These are phyloP conservation scores for Evernia prunastri DNA, from an alignment of 495 filamentous ascomycete genomes.

Conservation along the genomic window DNA sequence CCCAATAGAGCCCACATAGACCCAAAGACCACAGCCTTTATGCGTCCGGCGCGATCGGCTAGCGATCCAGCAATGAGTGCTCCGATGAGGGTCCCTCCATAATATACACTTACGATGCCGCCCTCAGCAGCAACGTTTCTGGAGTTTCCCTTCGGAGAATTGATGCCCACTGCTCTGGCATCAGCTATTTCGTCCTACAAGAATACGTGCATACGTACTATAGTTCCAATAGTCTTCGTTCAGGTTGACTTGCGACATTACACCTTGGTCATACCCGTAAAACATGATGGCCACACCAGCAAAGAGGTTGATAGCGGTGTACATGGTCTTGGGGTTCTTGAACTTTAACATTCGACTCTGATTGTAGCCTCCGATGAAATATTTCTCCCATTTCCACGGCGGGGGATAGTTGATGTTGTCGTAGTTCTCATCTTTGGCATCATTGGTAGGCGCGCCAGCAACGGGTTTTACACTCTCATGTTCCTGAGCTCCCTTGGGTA, in stretches of 20 bases:
- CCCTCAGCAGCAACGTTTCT: slow-evolving; percentile 32
- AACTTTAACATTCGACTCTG: slow-evolving; percentile 28
- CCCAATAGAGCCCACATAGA: slow-evolving; percentile 49
- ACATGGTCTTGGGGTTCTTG: slow-evolving; percentile 29
- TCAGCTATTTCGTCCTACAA: not conserved
- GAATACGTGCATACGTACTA: slow-evolving; percentile 2
- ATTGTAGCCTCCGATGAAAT: slow-evolving; percentile 25
- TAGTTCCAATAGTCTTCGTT: slow-evolving; percentile 33
- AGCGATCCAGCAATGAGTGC: slow-evolving; percentile 47
- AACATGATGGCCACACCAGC: slow-evolving; percentile 35
- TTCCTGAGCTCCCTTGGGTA: not conserved
- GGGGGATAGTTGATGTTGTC: slow-evolving; percentile 24
- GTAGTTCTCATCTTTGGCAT: slow-evolving; percentile 17
- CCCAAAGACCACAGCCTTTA: slow-evolving; percentile 48
- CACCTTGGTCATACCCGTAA: slow-evolving; percentile 36
- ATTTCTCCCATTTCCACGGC: slow-evolving; percentile 28
- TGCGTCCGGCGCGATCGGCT: slow-evolving; percentile 49
- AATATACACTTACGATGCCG: slow-evolving; percentile 50
- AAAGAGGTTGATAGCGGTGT: slow-evolving; percentile 29
- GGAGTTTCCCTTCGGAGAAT: slow-evolving; percentile 17
- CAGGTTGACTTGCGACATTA: slow-evolving; percentile 38
- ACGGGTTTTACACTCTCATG: too few species aligned
- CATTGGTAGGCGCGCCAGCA: not conserved
- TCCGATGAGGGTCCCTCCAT: slow-evolving; percentile 49
- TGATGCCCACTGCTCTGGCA: slow-evolving; percentile 10